Evolutionary conservation across 352 stramenopile genomes (phyloP).

Genomic region (Phytophthora litchii): DNA sequence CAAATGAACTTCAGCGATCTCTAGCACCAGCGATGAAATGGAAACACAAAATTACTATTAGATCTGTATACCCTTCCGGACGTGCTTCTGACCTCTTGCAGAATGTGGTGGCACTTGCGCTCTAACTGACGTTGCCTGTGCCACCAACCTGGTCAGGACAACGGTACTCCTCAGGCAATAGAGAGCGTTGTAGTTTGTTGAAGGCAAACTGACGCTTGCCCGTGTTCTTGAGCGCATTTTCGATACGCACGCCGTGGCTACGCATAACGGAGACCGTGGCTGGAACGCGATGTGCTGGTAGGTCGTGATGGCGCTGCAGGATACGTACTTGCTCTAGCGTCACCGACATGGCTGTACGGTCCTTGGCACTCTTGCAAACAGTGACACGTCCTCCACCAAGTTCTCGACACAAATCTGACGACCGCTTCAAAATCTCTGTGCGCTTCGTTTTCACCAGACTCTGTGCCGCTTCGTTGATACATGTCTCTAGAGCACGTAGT

Average conservation of each 20-base stretch:
- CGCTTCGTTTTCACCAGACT: slow-evolving; percentile 89
- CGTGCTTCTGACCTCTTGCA: slow-evolving; percentile 18
- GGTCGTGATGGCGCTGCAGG: slow-evolving; percentile 81
- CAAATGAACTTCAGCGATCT: slow-evolving; percentile 77
- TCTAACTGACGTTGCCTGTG: slow-evolving; percentile 85
- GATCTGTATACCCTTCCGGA: slow-evolving; percentile 36
- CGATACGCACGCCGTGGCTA: slow-evolving; percentile 86
- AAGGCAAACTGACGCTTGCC: slow-evolving; percentile 90
- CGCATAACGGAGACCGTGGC: slow-evolving; percentile 89
- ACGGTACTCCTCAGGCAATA: slow-evolving; percentile 86
- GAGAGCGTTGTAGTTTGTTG: slow-evolving; percentile 89
- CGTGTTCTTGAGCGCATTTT: slow-evolving; percentile 91
- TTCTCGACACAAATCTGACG: slow-evolving; percentile 79
- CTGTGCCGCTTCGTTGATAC: slow-evolving; percentile 77
- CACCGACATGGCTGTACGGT: slow-evolving; percentile 97
- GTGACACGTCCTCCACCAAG: slow-evolving; percentile 93
- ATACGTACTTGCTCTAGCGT: slow-evolving; percentile 95
- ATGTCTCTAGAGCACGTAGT: slow-evolving; percentile 63
- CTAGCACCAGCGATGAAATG: slow-evolving; percentile 22
- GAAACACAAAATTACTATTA: slow-evolving; percentile 46
- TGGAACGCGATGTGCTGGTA: slow-evolving; percentile 73
- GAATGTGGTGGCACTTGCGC: slow-evolving; percentile 1
- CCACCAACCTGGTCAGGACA: slow-evolving; percentile 85
- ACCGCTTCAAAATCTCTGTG: slow-evolving; percentile 84
- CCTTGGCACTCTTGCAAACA: slow-evolving; percentile 98